A percentile compares a stretch with the other conserved stretches of the same genome.
Conservation (phyloP, 768 basidiomycete species). For the Leccinum imitatum region DNA sequence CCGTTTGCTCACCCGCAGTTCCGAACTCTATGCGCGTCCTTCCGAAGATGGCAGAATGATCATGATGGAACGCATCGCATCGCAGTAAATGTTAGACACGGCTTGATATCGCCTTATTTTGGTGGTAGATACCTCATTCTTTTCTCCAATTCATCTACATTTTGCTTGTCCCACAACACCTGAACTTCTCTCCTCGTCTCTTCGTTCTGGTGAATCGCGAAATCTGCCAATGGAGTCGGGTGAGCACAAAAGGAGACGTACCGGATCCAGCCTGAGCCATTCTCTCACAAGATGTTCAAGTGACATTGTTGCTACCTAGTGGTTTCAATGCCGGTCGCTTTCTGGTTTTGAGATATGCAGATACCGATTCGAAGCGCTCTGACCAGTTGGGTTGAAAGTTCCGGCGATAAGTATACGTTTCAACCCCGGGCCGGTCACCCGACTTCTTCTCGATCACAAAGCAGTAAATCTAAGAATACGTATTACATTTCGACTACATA, state of each 20-base stretch:
- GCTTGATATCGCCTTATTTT: not conserved
- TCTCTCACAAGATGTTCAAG: conserved; percentile 47
- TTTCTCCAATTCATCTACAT: conserved; percentile 37
- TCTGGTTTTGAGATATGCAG: not conserved
- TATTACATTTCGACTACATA: too few species aligned
- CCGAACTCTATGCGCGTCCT: conserved; percentile 83
- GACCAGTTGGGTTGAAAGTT: too few species aligned
- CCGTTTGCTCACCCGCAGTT: conserved; percentile 62
- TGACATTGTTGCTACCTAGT: conserved; percentile 1
- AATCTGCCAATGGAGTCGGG: not conserved
- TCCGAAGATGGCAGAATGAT: not conserved
- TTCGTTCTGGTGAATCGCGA: conserved; percentile 32
- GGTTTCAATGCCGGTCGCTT: not conserved
- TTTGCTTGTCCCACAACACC: conserved; percentile 30
- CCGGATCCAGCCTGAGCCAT: conserved; percentile 52
- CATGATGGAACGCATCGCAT: not conserved
- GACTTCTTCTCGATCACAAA: too few species aligned
- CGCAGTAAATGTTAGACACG: not conserved
- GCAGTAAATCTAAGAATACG: too few species aligned
- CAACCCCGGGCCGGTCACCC: too few species aligned
- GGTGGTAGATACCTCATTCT: conserved; percentile 38
- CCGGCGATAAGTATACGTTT: too few species aligned
- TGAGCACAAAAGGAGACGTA: conserved; percentile 14
- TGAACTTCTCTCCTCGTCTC: conserved; percentile 39
- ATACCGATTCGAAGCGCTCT: not conserved